Conservation (phyloP, 2,329 filamentous ascomycete genomes). For the Pseudogymnoascus sp. region DNA sequence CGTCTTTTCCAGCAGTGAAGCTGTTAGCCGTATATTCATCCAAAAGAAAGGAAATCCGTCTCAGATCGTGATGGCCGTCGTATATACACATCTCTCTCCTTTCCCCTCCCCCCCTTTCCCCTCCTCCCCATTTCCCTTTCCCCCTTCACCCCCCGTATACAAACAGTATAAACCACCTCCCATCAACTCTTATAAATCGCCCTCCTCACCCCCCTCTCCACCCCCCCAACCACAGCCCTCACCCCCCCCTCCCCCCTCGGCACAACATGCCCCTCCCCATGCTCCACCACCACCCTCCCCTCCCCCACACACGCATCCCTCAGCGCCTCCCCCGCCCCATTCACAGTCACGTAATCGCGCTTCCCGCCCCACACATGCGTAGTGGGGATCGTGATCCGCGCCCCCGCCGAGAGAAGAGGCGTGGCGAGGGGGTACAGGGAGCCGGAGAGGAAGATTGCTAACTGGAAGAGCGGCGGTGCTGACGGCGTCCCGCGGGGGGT, state of each 20-base stretch:
- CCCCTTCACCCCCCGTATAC: conserved; percentile 11
- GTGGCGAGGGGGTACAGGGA: not conserved
- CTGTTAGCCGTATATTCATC: not conserved
- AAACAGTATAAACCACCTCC: too few relatives aligned
- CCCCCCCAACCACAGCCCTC: conserved; percentile 14
- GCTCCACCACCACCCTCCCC: conserved; percentile 52
- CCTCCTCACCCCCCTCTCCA: conserved; percentile 6
- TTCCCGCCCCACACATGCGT: not conserved
- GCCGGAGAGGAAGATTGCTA: conserved; percentile 35
- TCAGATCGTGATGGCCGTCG: not conserved
- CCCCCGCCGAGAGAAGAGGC: not conserved
- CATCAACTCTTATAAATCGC: not conserved
- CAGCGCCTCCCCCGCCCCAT: conserved; percentile 45
- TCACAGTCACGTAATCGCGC: conserved; percentile 3
- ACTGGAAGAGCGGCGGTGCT: conserved; percentile 42
- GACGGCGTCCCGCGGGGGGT: conserved; percentile 3
- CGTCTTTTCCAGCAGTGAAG: not conserved
- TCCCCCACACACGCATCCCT: conserved; percentile 55
- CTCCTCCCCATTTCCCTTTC: not conserved
- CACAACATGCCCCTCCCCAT: conserved; percentile 55
- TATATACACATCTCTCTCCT: not conserved
- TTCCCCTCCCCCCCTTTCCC: not conserved
- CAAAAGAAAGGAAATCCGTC: not conserved
- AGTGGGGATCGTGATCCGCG: not conserved
- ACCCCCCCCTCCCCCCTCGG: conserved; percentile 39